phyloP scores from a whole-genome alignment of 2,329 filamentous ascomycete genomes.

The Pyrenophora seminiperda region DNA sequence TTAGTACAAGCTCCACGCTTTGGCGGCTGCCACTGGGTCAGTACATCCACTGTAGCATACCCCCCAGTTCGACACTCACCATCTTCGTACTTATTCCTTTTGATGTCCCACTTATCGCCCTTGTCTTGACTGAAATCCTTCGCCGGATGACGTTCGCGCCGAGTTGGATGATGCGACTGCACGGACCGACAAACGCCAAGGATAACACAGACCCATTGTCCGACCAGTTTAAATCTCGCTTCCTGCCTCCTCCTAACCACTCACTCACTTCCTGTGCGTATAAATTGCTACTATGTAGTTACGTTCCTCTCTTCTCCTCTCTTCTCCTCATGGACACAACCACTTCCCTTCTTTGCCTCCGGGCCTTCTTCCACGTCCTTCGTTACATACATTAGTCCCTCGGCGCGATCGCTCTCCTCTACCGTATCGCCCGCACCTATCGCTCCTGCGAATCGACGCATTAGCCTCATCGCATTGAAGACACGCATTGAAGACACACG shows the following conservation, averaged over 20 bases:
- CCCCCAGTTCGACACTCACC: slow-evolving; percentile 16
- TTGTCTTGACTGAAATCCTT: background rate
- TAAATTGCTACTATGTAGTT: background rate
- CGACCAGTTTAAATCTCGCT: slow-evolving; percentile 8
- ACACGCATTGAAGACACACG: too few relatives aligned
- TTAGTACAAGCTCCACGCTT: slow-evolving; percentile 34
- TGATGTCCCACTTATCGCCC: too few relatives aligned
- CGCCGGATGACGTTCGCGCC: background rate
- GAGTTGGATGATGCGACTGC: slow-evolving; percentile 27
- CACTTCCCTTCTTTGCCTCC: too few relatives aligned
- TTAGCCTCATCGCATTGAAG: too few relatives aligned
- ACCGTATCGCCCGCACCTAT: too few relatives aligned
- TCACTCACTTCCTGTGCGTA: background rate
- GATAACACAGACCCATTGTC: background rate
- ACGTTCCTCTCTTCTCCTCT: background rate
- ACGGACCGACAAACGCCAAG: slow-evolving; percentile 6
- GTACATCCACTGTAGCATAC: background rate
- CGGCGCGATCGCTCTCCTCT: too few relatives aligned
- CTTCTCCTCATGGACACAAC: background rate
- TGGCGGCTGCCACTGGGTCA: slow-evolving; percentile 31
- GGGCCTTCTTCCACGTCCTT: too few relatives aligned
- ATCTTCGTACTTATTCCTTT: slow-evolving; percentile 15
- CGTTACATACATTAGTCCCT: too few relatives aligned
- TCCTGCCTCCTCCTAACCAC: background rate
- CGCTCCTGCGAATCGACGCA: too few relatives aligned